Percentiles rank a stretch among this genome's conserved stretches.
These are phyloP conservation scores for Malassezia equina DNA, from an alignment of 1,284 basidiomycete genomes.

Conservation along the genomic window DNA sequence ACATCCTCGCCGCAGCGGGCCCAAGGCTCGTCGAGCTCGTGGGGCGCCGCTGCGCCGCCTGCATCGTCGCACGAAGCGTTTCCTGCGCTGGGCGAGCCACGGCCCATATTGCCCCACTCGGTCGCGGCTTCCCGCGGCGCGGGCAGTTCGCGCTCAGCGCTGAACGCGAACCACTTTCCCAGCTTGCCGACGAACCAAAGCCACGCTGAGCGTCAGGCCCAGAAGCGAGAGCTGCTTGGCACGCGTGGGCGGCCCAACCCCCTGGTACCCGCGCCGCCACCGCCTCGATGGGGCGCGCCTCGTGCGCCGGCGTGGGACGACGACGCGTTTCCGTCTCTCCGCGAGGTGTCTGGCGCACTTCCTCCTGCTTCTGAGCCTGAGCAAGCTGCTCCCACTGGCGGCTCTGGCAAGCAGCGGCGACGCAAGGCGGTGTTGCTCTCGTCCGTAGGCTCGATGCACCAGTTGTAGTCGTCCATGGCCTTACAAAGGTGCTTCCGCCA, in stretches of 20 bases:
- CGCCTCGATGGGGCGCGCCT: conserved; percentile 8
- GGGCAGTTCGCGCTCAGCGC: not conserved
- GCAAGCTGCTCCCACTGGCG: not conserved
- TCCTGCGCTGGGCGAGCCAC: conserved; percentile 13
- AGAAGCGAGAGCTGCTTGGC: conserved; percentile 34
- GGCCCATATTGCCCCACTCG: not conserved
- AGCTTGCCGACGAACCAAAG: conserved; percentile 29
- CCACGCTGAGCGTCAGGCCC: conserved; percentile 24
- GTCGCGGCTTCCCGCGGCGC: not conserved
- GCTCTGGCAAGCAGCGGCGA: conserved; percentile 15
- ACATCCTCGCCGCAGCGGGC: conserved; percentile 12
- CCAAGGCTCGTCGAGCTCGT: not conserved
- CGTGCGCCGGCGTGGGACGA: not conserved
- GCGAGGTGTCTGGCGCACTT: not conserved
- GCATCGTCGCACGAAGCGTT: conserved; percentile 15
- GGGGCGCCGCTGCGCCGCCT: not conserved
- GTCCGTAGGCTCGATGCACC: conserved; percentile 17
- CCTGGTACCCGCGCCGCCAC: not conserved
- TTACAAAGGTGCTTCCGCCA: not conserved
- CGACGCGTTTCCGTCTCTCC: conserved; percentile 4
- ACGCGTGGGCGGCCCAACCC: not conserved
- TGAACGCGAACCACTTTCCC: conserved; percentile 26
- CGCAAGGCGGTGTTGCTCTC: conserved; percentile 14
- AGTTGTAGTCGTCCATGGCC: conserved; percentile 3
- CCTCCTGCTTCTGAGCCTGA: not conserved